A percentile compares a stretch with the other conserved stretches of the same genome.
These are phyloP conservation scores for Cladosporium phlei DNA, from an alignment of 2,329 filamentous ascomycete species.

Conservation along the genomic window DNA sequence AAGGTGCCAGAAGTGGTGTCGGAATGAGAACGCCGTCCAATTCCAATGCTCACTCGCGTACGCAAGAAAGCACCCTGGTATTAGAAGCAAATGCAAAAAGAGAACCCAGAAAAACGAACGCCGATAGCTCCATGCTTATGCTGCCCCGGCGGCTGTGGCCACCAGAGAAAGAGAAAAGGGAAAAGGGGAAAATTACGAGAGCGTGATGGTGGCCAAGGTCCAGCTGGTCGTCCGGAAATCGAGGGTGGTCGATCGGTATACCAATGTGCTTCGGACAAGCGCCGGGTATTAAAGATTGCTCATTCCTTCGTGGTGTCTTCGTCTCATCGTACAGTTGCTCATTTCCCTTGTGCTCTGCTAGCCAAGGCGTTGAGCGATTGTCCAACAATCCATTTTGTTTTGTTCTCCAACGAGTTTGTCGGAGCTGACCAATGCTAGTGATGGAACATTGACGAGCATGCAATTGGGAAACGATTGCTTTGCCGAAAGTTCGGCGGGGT, in stretches of 20 bases:
- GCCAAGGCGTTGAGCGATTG: constrained; percentile 11
- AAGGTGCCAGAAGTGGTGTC: too few relatives aligned
- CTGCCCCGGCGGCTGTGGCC: too few relatives aligned
- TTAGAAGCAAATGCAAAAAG: too few relatives aligned
- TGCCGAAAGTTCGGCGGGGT: not conserved
- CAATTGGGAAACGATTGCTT: constrained; percentile 4
- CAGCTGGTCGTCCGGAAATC: constrained; percentile 1
- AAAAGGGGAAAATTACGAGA: constrained; percentile 5
- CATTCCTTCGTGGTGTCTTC: constrained; percentile 5
- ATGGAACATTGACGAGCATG: not conserved
- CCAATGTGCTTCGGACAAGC: not conserved
- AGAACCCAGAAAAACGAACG: not conserved
- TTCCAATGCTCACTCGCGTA: too few relatives aligned
- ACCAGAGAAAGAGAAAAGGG: not conserved
- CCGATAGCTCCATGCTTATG: too few relatives aligned
- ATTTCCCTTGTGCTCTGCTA: not conserved
- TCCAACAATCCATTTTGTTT: constrained; percentile 8
- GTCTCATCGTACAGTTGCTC: constrained; percentile 1
- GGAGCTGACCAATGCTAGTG: constrained; percentile 1
- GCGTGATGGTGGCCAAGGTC: constrained; percentile 3
- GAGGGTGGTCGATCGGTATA: not conserved
- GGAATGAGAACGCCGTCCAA: constrained; percentile 1
- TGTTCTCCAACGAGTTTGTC: constrained; percentile 4
- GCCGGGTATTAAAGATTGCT: constrained; percentile 11
- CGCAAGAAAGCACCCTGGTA: too few relatives aligned